Percentiles rank a stretch among this genome's conserved stretches.
Evolutionary conservation across 805 yeast genomes (phyloP).

Genomic region (Ogataea thermomethanolica): DNA sequence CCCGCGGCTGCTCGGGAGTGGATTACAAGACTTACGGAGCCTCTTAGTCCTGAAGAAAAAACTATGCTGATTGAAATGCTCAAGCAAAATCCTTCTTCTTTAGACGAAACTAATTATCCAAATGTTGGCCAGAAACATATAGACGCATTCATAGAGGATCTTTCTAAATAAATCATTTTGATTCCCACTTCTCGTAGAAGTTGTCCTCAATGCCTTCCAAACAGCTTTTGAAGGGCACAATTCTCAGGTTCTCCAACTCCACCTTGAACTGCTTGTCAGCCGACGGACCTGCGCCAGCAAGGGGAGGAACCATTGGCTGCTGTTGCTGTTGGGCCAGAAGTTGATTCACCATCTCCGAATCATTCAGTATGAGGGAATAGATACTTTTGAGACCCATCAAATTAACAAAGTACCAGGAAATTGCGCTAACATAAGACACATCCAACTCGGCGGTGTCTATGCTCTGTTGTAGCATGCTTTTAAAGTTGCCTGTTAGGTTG

Average conservation of each 20-base stretch:
- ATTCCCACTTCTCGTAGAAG: constrained; percentile 29
- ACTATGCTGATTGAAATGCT: constrained; percentile 4
- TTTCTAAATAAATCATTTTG: constrained; percentile 3
- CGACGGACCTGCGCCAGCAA: constrained; percentile 58
- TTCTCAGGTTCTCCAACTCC: constrained; percentile 64
- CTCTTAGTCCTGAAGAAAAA: constrained; percentile 9
- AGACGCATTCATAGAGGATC: constrained; percentile 7
- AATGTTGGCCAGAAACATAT: constrained; percentile 5
- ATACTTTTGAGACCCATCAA: constrained; percentile 80
- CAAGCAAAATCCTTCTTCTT: not conserved
- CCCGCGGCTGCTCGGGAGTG: constrained; percentile 27
- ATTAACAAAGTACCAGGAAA: constrained; percentile 94
- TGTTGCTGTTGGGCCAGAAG: constrained; percentile 40
- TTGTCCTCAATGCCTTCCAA: constrained; percentile 63
- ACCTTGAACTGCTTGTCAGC: constrained; percentile 59
- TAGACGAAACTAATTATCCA: constrained; percentile 10
- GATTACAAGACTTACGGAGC: constrained; percentile 11
- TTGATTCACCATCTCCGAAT: constrained; percentile 42
- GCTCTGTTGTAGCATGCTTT: constrained; percentile 88
- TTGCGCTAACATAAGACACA: constrained; percentile 87
- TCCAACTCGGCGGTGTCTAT: constrained; percentile 80
- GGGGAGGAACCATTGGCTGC: constrained; percentile 28
- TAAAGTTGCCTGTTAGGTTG: constrained; percentile 84
- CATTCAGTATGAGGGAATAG: constrained; percentile 64
- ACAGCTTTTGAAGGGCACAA: constrained; percentile 45